phyloP scores from a whole-genome alignment of 257 asterid genomes.

The Scutellaria baicalensis region DNA sequence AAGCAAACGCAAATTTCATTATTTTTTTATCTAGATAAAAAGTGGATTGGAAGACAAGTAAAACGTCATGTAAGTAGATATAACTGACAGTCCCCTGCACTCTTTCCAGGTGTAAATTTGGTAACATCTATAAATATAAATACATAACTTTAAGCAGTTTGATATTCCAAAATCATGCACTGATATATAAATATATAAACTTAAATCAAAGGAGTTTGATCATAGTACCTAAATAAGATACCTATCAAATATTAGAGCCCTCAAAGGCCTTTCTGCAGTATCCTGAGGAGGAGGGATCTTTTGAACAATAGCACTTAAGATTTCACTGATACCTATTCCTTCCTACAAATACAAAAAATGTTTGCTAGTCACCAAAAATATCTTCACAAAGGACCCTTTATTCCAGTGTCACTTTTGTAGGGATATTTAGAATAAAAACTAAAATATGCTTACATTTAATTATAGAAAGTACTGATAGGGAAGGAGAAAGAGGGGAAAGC shows the following conservation, averaged over 20 bases:
- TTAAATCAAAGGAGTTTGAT: slow-evolving; percentile 28
- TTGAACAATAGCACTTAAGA: slow-evolving; percentile 72
- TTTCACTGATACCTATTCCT: slow-evolving; percentile 82
- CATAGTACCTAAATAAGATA: slow-evolving; percentile 56
- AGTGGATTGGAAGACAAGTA: neutral
- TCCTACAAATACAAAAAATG: slow-evolving; percentile 49
- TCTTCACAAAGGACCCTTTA: neutral
- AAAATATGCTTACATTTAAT: neutral
- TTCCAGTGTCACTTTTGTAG: neutral
- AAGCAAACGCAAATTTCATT: neutral
- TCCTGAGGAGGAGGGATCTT: slow-evolving; percentile 84
- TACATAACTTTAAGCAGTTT: neutral
- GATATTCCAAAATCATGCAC: neutral
- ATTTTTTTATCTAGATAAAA: neutral
- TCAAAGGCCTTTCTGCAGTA: slow-evolving; percentile 71
- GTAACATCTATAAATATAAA: neutral
- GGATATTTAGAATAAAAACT: neutral
- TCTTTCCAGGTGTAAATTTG: slow-evolving; percentile 2
- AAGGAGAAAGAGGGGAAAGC: neutral
- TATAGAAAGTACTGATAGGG: neutral
- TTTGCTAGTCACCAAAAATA: neutral
- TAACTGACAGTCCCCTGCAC: neutral
- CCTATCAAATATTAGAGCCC: slow-evolving; percentile 99
- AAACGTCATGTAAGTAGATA: neutral
- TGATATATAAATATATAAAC: neutral